Percentiles rank a stretch among this genome's conserved stretches.
Evolutionary conservation across 805 yeast genomes (phyloP).

Genomic region (Yarrowia sp.): DNA sequence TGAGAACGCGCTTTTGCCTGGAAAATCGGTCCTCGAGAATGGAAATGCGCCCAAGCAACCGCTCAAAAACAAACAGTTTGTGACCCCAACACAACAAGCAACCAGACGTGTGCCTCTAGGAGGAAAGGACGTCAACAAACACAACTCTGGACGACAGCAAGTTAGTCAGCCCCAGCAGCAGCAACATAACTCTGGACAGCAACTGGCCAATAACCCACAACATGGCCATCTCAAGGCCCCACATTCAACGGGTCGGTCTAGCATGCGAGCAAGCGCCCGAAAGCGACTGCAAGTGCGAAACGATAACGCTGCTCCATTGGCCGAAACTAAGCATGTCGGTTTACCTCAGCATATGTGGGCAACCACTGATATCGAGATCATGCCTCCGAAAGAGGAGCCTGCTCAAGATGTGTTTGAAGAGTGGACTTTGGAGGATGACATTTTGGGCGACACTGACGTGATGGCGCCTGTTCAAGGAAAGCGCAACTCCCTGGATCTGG

Average conservation of each 20-base stretch:
- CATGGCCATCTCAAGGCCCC: neutral
- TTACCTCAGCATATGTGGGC: neutral
- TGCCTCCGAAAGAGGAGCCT: neutral
- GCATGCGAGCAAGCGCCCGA: neutral
- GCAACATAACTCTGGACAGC: neutral
- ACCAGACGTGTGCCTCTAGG: neutral
- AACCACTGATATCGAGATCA: neutral
- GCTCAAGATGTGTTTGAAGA: neutral
- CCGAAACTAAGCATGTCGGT: slow-evolving; percentile 1
- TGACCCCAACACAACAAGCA: neutral
- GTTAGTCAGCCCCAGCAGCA: neutral
- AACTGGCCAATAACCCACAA: neutral
- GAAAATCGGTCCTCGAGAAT: neutral
- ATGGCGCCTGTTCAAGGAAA: neutral
- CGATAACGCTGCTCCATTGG: neutral
- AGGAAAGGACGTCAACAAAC: neutral
- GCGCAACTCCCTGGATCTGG: slow-evolving; percentile 5
- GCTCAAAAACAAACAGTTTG: neutral
- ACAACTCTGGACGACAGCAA: neutral
- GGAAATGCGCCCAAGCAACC: neutral
- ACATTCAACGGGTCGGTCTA: neutral
- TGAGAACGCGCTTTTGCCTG: slow-evolving; percentile 10
- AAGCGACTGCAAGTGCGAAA: slow-evolving; percentile 10
- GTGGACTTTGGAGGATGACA: slow-evolving; percentile 10
- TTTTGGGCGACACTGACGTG: neutral